Evolutionary conservation across 208 protist species (phyloP), one percentile per base, ranked within the genome.

Genomic region (Blastocrithidia nonstop): DNA sequence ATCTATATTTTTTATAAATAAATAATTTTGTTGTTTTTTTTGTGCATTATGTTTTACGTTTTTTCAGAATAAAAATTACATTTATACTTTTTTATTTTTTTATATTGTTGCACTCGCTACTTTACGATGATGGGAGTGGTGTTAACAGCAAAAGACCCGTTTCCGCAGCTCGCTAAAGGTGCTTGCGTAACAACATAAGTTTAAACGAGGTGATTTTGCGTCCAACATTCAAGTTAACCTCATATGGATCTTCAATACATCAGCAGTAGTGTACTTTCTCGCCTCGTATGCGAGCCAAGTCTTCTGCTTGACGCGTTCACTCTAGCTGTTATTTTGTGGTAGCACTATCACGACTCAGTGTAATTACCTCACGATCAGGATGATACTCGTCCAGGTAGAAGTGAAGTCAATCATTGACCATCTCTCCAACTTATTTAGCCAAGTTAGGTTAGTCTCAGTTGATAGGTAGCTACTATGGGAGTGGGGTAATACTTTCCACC

Each of bases 191-290:
- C 50, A 90, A 65, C 50, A 71, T 81, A 26, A 64, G 44, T 61
- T 89, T 93, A 23, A 93, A 72, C 27, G 80, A 66, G n/a, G 77
- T 86, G 16, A 93, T 75, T 44, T 83, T 66, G 15, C 85, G 72
- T 4, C 80, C 85, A 4, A 93, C 80, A 28, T 89, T 93, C 20
- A 93, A 46, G 50, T 90, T 81, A 17, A 79, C 44, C 64, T 93
- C 85, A 46, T 83, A 93, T 8, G 85, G 85, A 53, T 93, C 85
- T 57, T 93, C 85, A 42, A 93, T 89, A 60, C 85, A 93, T 65
- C 75, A 82, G 20, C 75, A 77, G 39, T 87, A 93, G 56, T 80
- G 51, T 11, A 74, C 40, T 45, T 87, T 86, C 54, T 88, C 83
- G 1, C 69, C 73, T 8, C 67, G 64, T 31, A 82, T 81, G 26